A percentile compares a stretch with the other conserved stretches of the same genome.
Conservation (phyloP, 1,139 yeast species). For the Magnusiomyces fungicola region DNA sequence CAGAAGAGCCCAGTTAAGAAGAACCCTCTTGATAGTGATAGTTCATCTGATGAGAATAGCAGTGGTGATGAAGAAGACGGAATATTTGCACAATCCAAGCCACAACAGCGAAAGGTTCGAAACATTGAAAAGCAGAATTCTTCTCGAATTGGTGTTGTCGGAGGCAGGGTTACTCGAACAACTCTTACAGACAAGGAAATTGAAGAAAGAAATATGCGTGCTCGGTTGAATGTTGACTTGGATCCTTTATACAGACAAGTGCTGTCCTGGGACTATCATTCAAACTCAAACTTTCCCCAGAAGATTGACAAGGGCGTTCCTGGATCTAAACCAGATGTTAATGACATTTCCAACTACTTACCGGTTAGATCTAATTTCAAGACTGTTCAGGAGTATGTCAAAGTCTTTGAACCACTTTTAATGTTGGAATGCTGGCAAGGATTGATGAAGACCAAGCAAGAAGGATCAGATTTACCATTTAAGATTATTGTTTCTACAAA, state of each 20-base stretch:
- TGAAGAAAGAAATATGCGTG: constrained; percentile 73
- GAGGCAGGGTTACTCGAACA: neutral
- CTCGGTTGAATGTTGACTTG: constrained; percentile 69
- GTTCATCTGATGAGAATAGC: constrained; percentile 23
- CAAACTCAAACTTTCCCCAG: constrained; percentile 52
- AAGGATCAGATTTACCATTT: constrained; percentile 60
- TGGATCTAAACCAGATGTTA: constrained; percentile 42
- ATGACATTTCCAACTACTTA: constrained; percentile 26
- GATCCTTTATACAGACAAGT: constrained; percentile 66
- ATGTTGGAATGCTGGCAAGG: constrained; percentile 94
- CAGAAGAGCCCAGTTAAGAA: constrained; percentile 7
- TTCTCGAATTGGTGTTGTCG: neutral
- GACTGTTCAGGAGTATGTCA: constrained; percentile 56
- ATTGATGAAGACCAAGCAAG: constrained; percentile 62
- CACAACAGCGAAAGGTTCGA: constrained; percentile 14
- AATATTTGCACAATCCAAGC: constrained; percentile 20
- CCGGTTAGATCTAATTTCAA: constrained; percentile 43
- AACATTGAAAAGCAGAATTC: constrained; percentile 16
- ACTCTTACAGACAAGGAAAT: constrained; percentile 37
- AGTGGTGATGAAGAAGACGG: constrained; percentile 27
- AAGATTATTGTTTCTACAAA: constrained; percentile 25
- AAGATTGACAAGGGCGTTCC: constrained; percentile 38
- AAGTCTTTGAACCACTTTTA: constrained; percentile 68
- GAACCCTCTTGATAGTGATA: neutral
- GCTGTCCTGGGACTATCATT: constrained; percentile 70